Conservation (phyloP, 164 flowering plant species). For the Echeveria elegans region DNA sequence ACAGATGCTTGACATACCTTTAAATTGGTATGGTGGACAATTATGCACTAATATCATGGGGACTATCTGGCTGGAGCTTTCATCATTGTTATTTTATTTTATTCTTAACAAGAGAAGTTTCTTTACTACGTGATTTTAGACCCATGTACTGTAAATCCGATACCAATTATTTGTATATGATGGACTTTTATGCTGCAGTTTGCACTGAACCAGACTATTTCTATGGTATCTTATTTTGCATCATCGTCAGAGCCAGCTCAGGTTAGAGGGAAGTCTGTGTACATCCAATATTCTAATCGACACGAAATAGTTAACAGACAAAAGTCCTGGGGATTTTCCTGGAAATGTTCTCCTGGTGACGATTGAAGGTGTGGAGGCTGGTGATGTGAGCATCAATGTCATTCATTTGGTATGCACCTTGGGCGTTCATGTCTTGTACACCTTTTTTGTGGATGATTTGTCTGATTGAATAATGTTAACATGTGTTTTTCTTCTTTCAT, state of each 20-base stretch:
- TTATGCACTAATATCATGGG: not conserved
- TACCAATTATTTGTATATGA: not conserved
- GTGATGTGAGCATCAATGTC: constrained; percentile 90
- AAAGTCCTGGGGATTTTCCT: constrained; percentile 82
- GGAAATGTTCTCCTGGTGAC: constrained; percentile 95
- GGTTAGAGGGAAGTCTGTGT: constrained; percentile 91
- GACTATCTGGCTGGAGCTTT: too few relatives aligned
- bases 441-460: not conserved
- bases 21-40: not conserved
- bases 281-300: constrained; percentile 89
- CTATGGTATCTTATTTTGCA: constrained; percentile 93
- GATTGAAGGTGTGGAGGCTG: constrained; percentile 89
- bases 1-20: not conserved
- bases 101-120: not conserved
- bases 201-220: constrained; percentile 86
- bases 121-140: too few relatives aligned
- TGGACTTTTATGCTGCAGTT: constrained; percentile 28
- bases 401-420: constrained; percentile 76
- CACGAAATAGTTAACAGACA: constrained; percentile 94
- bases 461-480: not conserved
- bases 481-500: not conserved
- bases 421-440: not conserved
- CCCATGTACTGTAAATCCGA: not conserved
- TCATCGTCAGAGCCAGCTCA: constrained; percentile 98
- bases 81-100: not conserved